phyloP scores from a whole-genome alignment of 2,329 filamentous ascomycete genomes.

The Leptographium wingfieldii region DNA sequence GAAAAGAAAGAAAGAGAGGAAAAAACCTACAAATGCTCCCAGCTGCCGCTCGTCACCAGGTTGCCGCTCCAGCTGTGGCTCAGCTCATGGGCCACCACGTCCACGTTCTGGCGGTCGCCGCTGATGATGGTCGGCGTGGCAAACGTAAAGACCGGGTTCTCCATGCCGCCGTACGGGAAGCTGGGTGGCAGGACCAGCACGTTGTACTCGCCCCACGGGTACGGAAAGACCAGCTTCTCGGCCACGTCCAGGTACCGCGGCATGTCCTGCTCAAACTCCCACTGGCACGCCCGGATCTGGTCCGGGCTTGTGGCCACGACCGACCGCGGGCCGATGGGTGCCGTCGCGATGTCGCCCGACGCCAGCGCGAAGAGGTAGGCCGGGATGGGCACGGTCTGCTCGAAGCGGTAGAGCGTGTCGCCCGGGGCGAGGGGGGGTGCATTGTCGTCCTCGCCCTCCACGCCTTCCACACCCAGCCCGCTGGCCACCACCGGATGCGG shows the following conservation, averaged over 20 bases:
- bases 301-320: slow-evolving; percentile 80
- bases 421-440: slow-evolving; percentile 33
- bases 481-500: slow-evolving; percentile 84
- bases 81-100: slow-evolving; percentile 85
- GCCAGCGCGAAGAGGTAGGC: slow-evolving; percentile 92
- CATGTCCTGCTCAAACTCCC: slow-evolving; percentile 82
- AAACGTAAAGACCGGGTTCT: slow-evolving; percentile 90
- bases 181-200: slow-evolving; percentile 80
- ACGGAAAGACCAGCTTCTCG: slow-evolving; percentile 71
- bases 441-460: slow-evolving; percentile 21
- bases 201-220: slow-evolving; percentile 92
- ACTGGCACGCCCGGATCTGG: slow-evolving; percentile 70
- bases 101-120: slow-evolving; percentile 80
- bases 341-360: slow-evolving; percentile 69
- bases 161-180: slow-evolving; percentile 84
- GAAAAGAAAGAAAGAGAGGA: too few species aligned
- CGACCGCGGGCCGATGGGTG: slow-evolving; percentile 76
- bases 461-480: slow-evolving; percentile 44
- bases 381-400: slow-evolving; percentile 85
- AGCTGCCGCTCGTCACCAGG: slow-evolving; percentile 62
- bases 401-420: slow-evolving; percentile 65
- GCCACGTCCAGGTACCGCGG: slow-evolving; percentile 84
- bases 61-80: slow-evolving; percentile 81
- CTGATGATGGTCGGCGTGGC: slow-evolving; percentile 91
- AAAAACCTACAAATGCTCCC: slow-evolving; percentile 59